These are phyloP conservation scores for Phytophthora tentaculata DNA, from an alignment of 352 stramenopile species.

Conservation along the genomic window DNA sequence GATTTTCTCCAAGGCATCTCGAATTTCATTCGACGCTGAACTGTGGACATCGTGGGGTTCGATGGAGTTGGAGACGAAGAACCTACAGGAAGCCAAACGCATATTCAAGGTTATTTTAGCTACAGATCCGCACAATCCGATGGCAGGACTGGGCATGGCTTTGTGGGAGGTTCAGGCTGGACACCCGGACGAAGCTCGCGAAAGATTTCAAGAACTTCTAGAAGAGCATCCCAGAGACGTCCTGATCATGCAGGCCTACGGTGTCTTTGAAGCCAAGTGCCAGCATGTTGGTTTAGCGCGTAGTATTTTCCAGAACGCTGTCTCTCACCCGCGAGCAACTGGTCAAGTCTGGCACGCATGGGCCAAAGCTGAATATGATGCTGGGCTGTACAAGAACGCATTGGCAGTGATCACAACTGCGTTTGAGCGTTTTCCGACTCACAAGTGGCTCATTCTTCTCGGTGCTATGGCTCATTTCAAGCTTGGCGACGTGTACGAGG, in stretches of 20 bases:
- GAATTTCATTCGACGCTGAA: conserved; percentile 73
- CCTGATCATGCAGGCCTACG: conserved; percentile 76
- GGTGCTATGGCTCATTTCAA: conserved; percentile 80
- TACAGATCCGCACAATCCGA: conserved; percentile 70
- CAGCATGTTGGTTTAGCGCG: conserved; percentile 73
- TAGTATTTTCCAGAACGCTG: conserved; percentile 64
- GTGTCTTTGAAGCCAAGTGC: conserved; percentile 75
- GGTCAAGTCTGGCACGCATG: conserved; percentile 88
- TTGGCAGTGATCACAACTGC: conserved; percentile 71
- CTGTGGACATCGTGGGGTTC: conserved; percentile 88
- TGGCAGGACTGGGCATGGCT: conserved; percentile 77
- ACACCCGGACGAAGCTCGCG: conserved; percentile 56
- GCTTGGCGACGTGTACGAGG: conserved; percentile 79
- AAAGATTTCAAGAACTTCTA: conserved; percentile 63
- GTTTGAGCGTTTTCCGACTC: conserved; percentile 71
- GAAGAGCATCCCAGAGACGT: conserved; percentile 68
- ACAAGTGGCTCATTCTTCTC: conserved; percentile 88
- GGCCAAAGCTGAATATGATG: conserved; percentile 85
- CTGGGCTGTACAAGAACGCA: conserved; percentile 75
- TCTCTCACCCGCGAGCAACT: conserved; percentile 55
- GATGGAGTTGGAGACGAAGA: conserved; percentile 84
- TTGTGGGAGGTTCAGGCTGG: conserved; percentile 71
- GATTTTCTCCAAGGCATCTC: conserved; percentile 84
- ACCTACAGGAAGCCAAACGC: conserved; percentile 76
- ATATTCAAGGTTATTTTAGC: conserved; percentile 86